Evolutionary conservation across 371 early-diverging fungal genomes (phyloP), one percentile per base, ranked within the genome.

Genomic region (Mortierella sp.): DNA sequence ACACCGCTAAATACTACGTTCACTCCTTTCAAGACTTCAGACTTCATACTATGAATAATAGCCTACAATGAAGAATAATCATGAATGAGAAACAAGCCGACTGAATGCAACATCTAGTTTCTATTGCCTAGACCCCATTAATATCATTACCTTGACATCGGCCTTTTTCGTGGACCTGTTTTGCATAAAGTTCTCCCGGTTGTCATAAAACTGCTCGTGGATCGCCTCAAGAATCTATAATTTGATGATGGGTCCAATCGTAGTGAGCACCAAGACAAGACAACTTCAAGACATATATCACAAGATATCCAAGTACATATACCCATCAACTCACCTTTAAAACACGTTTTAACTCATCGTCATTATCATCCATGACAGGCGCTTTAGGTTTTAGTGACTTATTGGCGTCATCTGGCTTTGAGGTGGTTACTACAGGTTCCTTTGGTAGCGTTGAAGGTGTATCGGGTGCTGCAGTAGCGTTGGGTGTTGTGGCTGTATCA

Each of bases 1-100:
- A 91, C 83, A 10, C 90, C 86, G 40, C 89, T 87, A 70, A 92
- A 93, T 3, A 89, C 77, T 45, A 90, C 74, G 47, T 86, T 75
- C 30, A 86, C 75, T 3, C 87, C 86, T 39, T 84, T 64, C 30
- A 92, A 68, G 6, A 90, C 86, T n/a, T 76, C 55, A 26, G 64
- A 71, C 68, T 87, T 90, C 86, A 90, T 78, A 5, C 71, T 64
- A 11, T n/a, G 52, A 62, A 70, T 84, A 64, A 89, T 89, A 58
- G 87, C 66, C 55, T 80, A 75, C 24, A 16, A 26, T 9, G 12
- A 12, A 28, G 55, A 26, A n/a, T 52, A 4, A 9, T 43, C 16
- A 43, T 14, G 22, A n/a, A 58, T 28, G 14, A 32, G 32, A 45
- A 54, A 12, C 18, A 52, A 43, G 10, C 43, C 10, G 43, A 43